Evolutionary conservation across 1,139 yeast species (phyloP).

Genomic region (Candida sp.): DNA sequence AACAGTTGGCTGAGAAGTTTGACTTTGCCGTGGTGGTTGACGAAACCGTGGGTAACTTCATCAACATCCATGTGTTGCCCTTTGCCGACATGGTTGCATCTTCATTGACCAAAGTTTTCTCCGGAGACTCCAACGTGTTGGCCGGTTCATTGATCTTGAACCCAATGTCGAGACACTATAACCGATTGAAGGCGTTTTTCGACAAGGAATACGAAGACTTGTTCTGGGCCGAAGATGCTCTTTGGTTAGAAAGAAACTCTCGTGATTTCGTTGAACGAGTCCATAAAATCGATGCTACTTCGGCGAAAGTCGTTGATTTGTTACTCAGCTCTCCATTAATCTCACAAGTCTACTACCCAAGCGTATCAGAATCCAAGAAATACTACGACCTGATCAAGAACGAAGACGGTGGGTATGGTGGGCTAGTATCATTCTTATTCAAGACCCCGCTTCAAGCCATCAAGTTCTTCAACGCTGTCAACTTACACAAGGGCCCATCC

Average conservation of each 20-base stretch:
- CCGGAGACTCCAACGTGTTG: conserved; percentile 96
- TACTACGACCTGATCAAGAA: conserved; percentile 77
- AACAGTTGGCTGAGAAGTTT: conserved; percentile 67
- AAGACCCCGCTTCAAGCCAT: conserved; percentile 68
- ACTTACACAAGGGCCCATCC: conserved; percentile 91
- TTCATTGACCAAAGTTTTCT: conserved; percentile 89
- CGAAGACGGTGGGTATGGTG: conserved; percentile 89
- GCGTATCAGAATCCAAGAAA: conserved; percentile 51
- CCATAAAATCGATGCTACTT: conserved; percentile 65
- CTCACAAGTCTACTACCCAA: conserved; percentile 75
- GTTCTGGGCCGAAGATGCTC: conserved; percentile 95
- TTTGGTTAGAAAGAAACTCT: conserved; percentile 90
- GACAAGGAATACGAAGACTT: conserved; percentile 67
- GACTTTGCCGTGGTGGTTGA: conserved; percentile 85
- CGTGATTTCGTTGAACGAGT: conserved; percentile 84
- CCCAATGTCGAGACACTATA: conserved; percentile 61
- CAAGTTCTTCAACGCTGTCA: conserved; percentile 74
- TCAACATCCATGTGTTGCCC: conserved; percentile 82
- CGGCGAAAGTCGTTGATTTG: conserved; percentile 59
- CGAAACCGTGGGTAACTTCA: conserved; percentile 92
- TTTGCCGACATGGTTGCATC: conserved; percentile 86
- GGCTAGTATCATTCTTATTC: conserved; percentile 81
- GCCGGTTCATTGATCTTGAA: conserved; percentile 90
- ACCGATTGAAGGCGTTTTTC: conserved; percentile 54
- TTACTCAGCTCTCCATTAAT: conserved; percentile 53